Conservation (phyloP, 108 stramenopile species). For the Stephanodiscus minutulus region DNA sequence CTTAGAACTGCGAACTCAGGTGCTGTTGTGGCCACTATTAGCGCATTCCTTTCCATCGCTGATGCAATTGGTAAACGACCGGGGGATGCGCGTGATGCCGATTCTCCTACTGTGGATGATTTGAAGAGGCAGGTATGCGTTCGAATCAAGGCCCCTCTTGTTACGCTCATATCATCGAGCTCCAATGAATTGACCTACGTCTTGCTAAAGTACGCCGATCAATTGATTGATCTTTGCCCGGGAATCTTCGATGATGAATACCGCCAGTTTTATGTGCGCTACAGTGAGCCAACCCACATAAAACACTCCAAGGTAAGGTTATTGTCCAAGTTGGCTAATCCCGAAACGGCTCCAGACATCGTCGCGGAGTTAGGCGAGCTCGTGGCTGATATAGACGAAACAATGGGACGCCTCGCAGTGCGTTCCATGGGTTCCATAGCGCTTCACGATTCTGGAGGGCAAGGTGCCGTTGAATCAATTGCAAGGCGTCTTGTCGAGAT, state of each 20-base stretch:
- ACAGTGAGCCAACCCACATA: slow-evolving; percentile 92
- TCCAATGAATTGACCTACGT: slow-evolving; percentile 88
- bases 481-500: slow-evolving; percentile 89
- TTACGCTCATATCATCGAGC: slow-evolving; percentile 91
- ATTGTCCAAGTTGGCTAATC: slow-evolving; percentile 90
- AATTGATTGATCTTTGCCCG: slow-evolving; percentile 89
- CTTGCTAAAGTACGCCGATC: slow-evolving; percentile 92
- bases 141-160: slow-evolving; percentile 93
- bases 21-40: slow-evolving; percentile 93
- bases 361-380: slow-evolving; percentile 94
- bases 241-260: slow-evolving; percentile 97
- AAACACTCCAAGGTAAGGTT: slow-evolving; percentile 94
- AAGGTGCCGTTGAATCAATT: slow-evolving; percentile 86
- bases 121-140: slow-evolving; percentile 88
- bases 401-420: slow-evolving; percentile 86
- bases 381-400: slow-evolving; percentile 82
- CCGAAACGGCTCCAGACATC: slow-evolving; percentile 90
- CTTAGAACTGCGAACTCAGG: slow-evolving; percentile 92
- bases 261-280: slow-evolving; percentile 95
- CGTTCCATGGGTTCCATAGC: slow-evolving; percentile 91
- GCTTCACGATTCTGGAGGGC: slow-evolving; percentile 72
- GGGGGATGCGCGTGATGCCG: slow-evolving; percentile 51
- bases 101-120: slow-evolving; percentile 47
- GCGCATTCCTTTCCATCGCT: slow-evolving; percentile 92
- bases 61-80: slow-evolving; percentile 71